phyloP scores from a whole-genome alignment of 2,329 filamentous ascomycete species.

The Didymosphaeria variabile region DNA sequence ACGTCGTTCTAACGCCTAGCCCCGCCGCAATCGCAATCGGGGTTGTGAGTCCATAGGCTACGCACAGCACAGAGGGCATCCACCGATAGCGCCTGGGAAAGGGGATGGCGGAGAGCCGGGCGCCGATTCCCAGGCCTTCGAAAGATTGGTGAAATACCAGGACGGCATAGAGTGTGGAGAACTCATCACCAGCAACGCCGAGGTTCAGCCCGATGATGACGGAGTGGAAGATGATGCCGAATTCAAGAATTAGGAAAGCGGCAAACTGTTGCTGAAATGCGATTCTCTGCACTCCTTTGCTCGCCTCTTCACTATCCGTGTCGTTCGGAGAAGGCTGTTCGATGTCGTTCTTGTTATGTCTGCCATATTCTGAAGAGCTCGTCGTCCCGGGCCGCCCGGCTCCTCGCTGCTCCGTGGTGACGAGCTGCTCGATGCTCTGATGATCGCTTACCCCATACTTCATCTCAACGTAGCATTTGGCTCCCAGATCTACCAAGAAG shows the following conservation, averaged over 20 bases:
- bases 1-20: constrained; percentile 74
- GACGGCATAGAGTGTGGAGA: constrained; percentile 70
- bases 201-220: constrained; percentile 90
- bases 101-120: constrained; percentile 77
- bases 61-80: constrained; percentile 80
- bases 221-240: constrained; percentile 93
- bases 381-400: not conserved
- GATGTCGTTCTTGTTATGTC: too few relatives aligned
- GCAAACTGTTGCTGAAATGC: constrained; percentile 72
- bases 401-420: not conserved
- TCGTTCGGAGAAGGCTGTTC: constrained; percentile 48
- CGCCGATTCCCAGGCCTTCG: constrained; percentile 88
- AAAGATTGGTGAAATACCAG: constrained; percentile 91
- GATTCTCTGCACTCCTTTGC: constrained; percentile 2
- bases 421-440: not conserved
- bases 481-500: not conserved
- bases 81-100: constrained; percentile 76
- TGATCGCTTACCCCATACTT: not conserved
- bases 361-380: too few relatives aligned
- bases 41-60: constrained; percentile 79
- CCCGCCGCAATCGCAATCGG: constrained; percentile 87
- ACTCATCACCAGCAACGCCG: constrained; percentile 68
- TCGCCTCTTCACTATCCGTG: constrained; percentile 23
- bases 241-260: constrained; percentile 90
- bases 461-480: constrained; percentile 1